phyloP scores from a whole-genome alignment of 441 rosid genomes.

The Euphorbia schlechtendalii region DNA sequence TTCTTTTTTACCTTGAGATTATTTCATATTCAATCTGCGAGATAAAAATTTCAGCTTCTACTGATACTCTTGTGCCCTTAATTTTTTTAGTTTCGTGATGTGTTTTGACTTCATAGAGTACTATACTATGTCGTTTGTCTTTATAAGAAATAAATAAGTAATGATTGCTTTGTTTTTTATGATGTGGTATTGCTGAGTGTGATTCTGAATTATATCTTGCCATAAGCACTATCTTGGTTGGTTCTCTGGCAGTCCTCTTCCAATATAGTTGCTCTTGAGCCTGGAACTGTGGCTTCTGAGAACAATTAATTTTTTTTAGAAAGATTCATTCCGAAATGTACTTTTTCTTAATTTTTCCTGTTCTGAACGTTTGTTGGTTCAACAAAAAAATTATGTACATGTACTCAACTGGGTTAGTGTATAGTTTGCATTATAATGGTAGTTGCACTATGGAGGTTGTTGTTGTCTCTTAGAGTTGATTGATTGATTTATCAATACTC shows the following conservation, averaged over 20 bases:
- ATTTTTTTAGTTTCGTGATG: background rate
- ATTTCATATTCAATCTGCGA: too few relatives aligned
- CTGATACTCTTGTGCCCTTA: background rate
- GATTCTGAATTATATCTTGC: background rate
- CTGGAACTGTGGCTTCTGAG: background rate
- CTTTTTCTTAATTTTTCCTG: too few relatives aligned
- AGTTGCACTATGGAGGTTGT: too few relatives aligned
- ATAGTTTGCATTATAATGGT: background rate
- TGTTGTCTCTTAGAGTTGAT: constrained; percentile 2
- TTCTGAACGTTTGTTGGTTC: too few relatives aligned
- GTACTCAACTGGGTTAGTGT: background rate
- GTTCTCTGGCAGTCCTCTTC: background rate
- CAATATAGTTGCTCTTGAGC: background rate
- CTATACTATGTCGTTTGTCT: background rate
- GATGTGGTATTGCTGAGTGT: background rate
- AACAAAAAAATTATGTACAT: too few relatives aligned
- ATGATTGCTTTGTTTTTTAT: background rate
- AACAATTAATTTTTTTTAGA: too few relatives aligned
- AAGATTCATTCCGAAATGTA: too few relatives aligned
- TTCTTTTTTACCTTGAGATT: background rate
- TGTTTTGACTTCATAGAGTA: background rate
- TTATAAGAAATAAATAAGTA: too few relatives aligned
- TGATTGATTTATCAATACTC: background rate
- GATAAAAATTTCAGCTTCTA: background rate
- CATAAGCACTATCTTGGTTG: background rate